phyloP scores from a whole-genome alignment of 1,139 yeast genomes.

The Kluyveromyces sp. region DNA sequence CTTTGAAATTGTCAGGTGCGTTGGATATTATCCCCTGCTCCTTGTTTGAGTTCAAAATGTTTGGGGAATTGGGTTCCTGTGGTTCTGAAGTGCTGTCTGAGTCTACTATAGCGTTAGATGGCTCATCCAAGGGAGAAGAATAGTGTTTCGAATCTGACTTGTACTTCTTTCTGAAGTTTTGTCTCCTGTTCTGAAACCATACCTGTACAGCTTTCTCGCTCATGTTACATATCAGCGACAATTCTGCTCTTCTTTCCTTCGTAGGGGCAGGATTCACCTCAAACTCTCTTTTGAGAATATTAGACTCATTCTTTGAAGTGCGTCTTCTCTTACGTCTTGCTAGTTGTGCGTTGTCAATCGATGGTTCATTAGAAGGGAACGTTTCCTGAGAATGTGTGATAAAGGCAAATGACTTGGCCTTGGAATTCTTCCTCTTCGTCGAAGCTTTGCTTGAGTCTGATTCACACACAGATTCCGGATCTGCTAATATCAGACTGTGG shows the following conservation, averaged over 20 bases:
- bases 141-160: slow-evolving; percentile 23
- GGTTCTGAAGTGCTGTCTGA: too few relatives aligned
- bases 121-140: slow-evolving; percentile 11
- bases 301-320: slow-evolving; percentile 80
- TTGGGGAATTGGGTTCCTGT: background rate
- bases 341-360: slow-evolving; percentile 79
- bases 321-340: slow-evolving; percentile 94
- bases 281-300: slow-evolving; percentile 75
- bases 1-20: background rate
- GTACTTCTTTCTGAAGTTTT: slow-evolving; percentile 53
- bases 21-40: too few relatives aligned
- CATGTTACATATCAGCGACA: slow-evolving; percentile 78
- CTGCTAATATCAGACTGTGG: slow-evolving; percentile 1
- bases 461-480: background rate
- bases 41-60: too few relatives aligned
- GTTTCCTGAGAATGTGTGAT: slow-evolving; percentile 88
- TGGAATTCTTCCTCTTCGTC: background rate
- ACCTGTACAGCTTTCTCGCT: slow-evolving; percentile 96
- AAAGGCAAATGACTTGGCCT: slow-evolving; percentile 57
- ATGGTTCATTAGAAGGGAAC: slow-evolving; percentile 75
- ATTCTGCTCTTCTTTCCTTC: slow-evolving; percentile 62
- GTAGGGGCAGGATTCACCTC: slow-evolving; percentile 73
- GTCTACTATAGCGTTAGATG: background rate
- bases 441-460: background rate
- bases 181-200: slow-evolving; percentile 97